Base-by-base conservation (phyloP, 2,329 filamentous ascomycete species). In the Aciculosporium take region DNA sequence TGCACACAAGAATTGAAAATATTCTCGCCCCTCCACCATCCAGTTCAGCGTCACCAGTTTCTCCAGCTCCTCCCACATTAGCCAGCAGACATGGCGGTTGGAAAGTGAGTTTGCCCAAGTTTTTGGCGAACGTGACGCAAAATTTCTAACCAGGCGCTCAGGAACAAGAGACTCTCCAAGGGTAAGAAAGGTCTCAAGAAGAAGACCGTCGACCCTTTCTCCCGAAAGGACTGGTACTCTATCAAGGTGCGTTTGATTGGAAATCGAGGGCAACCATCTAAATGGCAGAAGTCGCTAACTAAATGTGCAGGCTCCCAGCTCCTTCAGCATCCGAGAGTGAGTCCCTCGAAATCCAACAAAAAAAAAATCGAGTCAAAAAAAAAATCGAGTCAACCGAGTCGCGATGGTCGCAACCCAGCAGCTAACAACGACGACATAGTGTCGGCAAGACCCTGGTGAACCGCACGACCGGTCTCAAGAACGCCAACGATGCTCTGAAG, bases 101-200 rank as follows among this genome's bases (percentile, higher is more conserved):
- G 70, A 69, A 74, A 74, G 70, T 74, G 64, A 63, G 69, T 52
- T 53, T 48, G 30, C 43, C 17, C n/a, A 29, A 1, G 27, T 43
- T 43, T 34, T 38, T 41, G 36, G 30, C 20, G 24, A 36, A 36
- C 37, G 36, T 33, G 25, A 43, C 24, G 9, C 44, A n/a, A 20
- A 29, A 18, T 40, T 49, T 7, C 13, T 42, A 53, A 59, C 45
- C 56, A n/a, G n/a, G 46, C 32, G 37, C 43, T 30, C 57, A 87
- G 82, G 85, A 98, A 98, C 82, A 98, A 98, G 87, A 87, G 91
- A 79, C 81, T 98, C 76, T 96, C 91, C 56, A 98, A 98, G 81
- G 91, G 91, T 75, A 98, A 96, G 86, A 98, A 98, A 81, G 89
- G 91, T 70, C 78, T 96, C 67, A 96, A 96, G 86, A 96, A 98